Evolutionary conservation across 163 green algal genomes (phyloP), one percentile per base, ranked within the genome.

Genomic region (Scenedesmus sp.): DNA sequence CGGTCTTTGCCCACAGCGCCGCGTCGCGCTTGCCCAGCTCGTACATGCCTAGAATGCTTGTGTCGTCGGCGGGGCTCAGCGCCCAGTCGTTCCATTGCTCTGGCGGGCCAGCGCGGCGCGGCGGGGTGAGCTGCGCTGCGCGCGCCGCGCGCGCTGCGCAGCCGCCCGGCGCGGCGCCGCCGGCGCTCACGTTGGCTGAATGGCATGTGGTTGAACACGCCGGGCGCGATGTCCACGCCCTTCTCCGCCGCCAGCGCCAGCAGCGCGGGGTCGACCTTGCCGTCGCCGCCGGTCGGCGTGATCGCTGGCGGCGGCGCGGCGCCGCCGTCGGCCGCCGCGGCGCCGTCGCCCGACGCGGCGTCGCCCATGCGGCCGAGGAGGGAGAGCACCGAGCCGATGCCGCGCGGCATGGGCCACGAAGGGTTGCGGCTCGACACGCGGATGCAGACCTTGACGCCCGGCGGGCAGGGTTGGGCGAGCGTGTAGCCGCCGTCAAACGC

Each of bases 21-120:
- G 69, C 69, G 42, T 77, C 69, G 14, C 53, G 45, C 33, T 66
- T 65, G n/a, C 69, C 69, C n/a, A 77, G 58, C 33, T 50, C 31
- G 57, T 45, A 66, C 53, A 77, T 77, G 45, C 36, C 18, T 5
- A 56, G 53, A 18, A 77, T 53, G 0, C 22, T 77, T 0, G 13
- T n/a, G 14, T 77, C 54, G 28, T 77, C 69, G 44, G 69, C 69
- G 28, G 69, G 69, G 2, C 33, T 34, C 0, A 77, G n/a, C 13
- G 69, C 39, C 54, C 69, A 77, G 18, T 65, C 51, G 2, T 31
- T 77, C 54, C 69, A 77, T 18, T 77, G 13, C 0, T 36, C n/a
- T n/a, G n/a, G n/a, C n/a, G n/a, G 47, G 47, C 17, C 47, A n/a
- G 47, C 47, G 17, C 17, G 47, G 47, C 47, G 17, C 17, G 17